These are phyloP conservation scores for Pseudogymnoascus verrucosus DNA, from an alignment of 2,329 filamentous ascomycete genomes.

Conservation along the genomic window DNA sequence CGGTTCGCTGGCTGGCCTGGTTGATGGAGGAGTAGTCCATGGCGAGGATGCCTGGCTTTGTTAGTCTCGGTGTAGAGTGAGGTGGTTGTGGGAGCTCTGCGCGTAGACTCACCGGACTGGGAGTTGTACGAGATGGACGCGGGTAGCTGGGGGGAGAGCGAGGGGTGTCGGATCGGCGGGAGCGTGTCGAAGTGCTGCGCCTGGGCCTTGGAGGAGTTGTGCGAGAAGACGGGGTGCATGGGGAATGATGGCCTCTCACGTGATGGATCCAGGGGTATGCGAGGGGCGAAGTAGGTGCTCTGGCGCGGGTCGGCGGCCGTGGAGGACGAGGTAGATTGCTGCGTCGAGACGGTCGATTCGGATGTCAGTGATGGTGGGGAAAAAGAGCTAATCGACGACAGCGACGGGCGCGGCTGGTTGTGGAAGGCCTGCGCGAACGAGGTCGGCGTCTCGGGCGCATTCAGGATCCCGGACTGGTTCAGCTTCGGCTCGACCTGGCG, in stretches of 20 bases:
- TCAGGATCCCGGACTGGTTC: slow-evolving; percentile 18
- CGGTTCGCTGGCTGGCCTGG: slow-evolving; percentile 20
- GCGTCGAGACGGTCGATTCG: slow-evolving; percentile 20
- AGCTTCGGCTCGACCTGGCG: slow-evolving; percentile 10
- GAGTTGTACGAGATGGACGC: neutral
- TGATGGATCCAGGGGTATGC: slow-evolving; percentile 25
- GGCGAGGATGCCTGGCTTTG: neutral
- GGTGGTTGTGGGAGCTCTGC: no score
- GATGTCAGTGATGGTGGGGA: slow-evolving; percentile 23
- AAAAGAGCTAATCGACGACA: slow-evolving; percentile 15
- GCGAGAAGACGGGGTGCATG: slow-evolving; percentile 12
- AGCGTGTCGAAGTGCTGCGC: slow-evolving; percentile 20
- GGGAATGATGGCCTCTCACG: slow-evolving; percentile 24
- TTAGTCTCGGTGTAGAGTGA: neutral
- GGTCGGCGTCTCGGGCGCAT: slow-evolving; percentile 3
- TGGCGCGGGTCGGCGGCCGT: slow-evolving; percentile 21
- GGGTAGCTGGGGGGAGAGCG: slow-evolving; percentile 22
- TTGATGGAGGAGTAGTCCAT: slow-evolving; percentile 16
- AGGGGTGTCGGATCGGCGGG: slow-evolving; percentile 21
- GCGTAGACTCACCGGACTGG: neutral
- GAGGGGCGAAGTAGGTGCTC: slow-evolving; percentile 20
- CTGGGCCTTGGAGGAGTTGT: neutral
- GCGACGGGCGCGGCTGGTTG: slow-evolving; percentile 20
- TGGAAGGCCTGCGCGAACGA: slow-evolving; percentile 15
- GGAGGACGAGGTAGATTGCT: slow-evolving; percentile 21